Percentiles rank a stretch among this genome's conserved stretches.
These are phyloP conservation scores for Lumnitzera racemosa DNA, from an alignment of 345 rosid species.

Conservation along the genomic window DNA sequence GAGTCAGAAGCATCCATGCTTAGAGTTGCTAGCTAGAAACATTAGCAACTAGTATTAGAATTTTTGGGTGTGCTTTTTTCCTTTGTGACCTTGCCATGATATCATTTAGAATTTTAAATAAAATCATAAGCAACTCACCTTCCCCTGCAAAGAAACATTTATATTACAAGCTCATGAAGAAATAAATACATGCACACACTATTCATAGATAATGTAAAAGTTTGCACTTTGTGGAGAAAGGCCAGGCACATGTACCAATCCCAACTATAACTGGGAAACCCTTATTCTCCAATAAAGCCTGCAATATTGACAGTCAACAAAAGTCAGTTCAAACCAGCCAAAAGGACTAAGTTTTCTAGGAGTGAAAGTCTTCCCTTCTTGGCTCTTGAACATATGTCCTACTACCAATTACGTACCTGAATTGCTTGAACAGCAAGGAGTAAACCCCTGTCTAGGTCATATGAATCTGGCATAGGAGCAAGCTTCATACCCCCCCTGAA, in stretches of 20 bases:
- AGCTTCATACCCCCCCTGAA: conserved; percentile 87
- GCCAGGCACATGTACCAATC: conserved; percentile 52
- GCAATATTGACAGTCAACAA: conserved; percentile 20
- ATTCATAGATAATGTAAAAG: background rate
- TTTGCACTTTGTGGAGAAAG: background rate
- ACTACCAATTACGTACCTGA: conserved; percentile 50
- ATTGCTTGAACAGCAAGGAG: conserved; percentile 99
- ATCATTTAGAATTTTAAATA: too few species aligned
- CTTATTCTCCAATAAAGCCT: conserved; percentile 94
- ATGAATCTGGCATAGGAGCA: conserved; percentile 95
- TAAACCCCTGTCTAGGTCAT: conserved; percentile 92
- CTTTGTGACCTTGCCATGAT: too few species aligned
- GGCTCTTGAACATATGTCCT: too few species aligned
- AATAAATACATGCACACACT: background rate
- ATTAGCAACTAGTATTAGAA: too few species aligned
- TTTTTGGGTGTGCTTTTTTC: too few species aligned
- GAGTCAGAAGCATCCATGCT: too few species aligned
- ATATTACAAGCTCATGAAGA: background rate
- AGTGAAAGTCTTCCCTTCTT: too few species aligned
- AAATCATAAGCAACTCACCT: too few species aligned
- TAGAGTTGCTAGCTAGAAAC: too few species aligned
- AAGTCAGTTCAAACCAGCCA: too few species aligned
- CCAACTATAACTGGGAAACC: conserved; percentile 88
- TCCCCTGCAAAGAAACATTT: too few species aligned
- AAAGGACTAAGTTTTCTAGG: too few species aligned